Evolutionary conservation across 768 basidiomycete species (phyloP).

Genomic region (Leccinum incarnatum): DNA sequence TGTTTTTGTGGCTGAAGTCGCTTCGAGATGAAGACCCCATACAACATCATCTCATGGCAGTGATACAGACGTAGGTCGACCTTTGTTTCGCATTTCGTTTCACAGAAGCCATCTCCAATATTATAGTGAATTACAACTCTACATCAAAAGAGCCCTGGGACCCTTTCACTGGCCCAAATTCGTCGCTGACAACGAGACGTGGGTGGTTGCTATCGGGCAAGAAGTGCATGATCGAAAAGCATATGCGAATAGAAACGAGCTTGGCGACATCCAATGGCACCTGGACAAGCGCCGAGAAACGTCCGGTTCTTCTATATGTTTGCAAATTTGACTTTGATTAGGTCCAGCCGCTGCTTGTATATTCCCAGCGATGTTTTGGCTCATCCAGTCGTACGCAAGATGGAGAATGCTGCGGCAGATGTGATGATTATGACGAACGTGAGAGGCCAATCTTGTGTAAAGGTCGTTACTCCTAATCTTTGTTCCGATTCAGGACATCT

Average conservation of each 20-base stretch:
- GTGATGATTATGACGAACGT: not conserved
- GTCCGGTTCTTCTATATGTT: not conserved
- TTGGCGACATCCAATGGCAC: not conserved
- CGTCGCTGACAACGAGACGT: not conserved
- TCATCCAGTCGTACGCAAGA: not conserved
- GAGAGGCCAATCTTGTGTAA: not conserved
- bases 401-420: not conserved
- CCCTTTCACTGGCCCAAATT: not conserved
- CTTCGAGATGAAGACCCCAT: not conserved
- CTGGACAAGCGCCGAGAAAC: not conserved
- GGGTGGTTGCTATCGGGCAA: not conserved
- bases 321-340: not conserved
- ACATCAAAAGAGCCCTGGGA: not conserved
- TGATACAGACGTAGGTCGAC: not conserved
- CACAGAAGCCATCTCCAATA: not conserved
- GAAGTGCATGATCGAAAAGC: not conserved
- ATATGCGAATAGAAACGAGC: not conserved
- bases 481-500: not conserved
- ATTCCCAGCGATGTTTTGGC: not conserved
- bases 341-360: not conserved
- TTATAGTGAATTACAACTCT: not conserved
- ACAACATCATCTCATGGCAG: not conserved
- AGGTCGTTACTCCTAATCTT: not conserved
- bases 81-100: not conserved
- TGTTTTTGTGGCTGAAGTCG: not conserved